Evolutionary conservation across 441 rosid genomes (phyloP), one percentile per base, ranked within the genome.

Genomic region (Cnidoscolus chayamansa): DNA sequence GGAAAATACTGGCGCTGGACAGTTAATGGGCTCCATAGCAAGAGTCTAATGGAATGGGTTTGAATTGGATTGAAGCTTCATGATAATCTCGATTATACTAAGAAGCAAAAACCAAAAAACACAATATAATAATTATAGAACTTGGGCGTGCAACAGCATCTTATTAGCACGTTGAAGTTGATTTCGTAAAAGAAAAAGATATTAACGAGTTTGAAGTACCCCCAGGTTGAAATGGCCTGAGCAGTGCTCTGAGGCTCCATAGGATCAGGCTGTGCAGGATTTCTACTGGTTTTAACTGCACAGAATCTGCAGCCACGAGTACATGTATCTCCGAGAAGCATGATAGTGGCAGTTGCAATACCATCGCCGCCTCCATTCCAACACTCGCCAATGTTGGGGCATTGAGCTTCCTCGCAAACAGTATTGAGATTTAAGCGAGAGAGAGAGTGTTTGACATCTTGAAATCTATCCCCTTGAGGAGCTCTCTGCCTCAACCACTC

Each of bases 291-390:
- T 89, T 95, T 95, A 72, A 95, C 99, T 0, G 98, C 99, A 77
- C 99, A 95, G 76, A 95, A 95, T 80, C 99, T 85, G 77, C 98
- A 95, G 12, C 99, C 98, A 19, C 98, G 98, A 7, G 99, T 95
- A 81, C 98, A 95, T 49, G 97, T 93, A 74, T 95, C 99, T 53
- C 99, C 99, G 51, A 95, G 93, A 76, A 93, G 83, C 99, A 95
- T 95, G 60, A 91, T 95, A 0, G 98, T 95, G 9, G 98, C 99
- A 0, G 98, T 95, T 20, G 98, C 88, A 81, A 93, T 85, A 65
- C 98, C 99, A 76, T 93, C 99, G 31, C 87, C 92, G 65, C 99
- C 99, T 57, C 99, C 99, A 89, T 93, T 95, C 99, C 99, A 95
- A 82, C 99, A 95, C 96, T 91, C 97, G 63, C 98, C 98, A 31